A percentile compares a stretch with the other conserved stretches of the same genome.
Conservation (phyloP, 2,329 filamentous ascomycete species). For the Colletotrichum plurivorum region DNA sequence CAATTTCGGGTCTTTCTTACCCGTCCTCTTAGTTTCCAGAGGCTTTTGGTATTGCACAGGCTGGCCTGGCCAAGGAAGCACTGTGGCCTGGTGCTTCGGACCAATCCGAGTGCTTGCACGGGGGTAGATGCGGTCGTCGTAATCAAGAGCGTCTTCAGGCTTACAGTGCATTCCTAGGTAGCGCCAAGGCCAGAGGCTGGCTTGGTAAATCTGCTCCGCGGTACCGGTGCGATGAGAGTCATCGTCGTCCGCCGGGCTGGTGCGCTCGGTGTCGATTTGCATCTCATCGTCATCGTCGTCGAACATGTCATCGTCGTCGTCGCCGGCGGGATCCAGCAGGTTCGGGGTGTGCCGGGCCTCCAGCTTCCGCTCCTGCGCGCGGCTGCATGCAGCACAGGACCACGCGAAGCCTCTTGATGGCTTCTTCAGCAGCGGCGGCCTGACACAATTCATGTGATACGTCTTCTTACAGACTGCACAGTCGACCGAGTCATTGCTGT, state of each 20-base stretch:
- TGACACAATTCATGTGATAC: slow-evolving; percentile 99
- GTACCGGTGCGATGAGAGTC: slow-evolving; percentile 73
- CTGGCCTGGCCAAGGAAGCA: slow-evolving; percentile 86
- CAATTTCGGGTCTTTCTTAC: slow-evolving; percentile 82
- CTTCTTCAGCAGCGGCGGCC: slow-evolving; percentile 92
- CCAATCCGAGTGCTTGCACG: slow-evolving; percentile 93
- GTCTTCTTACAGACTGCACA: slow-evolving; percentile 95
- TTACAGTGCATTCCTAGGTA: slow-evolving; percentile 97
- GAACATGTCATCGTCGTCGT: slow-evolving; percentile 75
- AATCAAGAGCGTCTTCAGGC: slow-evolving; percentile 94
- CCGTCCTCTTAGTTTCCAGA: slow-evolving; percentile 85
- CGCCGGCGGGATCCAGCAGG: slow-evolving; percentile 75
- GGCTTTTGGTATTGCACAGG: slow-evolving; percentile 93
- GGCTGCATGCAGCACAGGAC: slow-evolving; percentile 96
- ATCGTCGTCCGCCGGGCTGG: slow-evolving; percentile 74
- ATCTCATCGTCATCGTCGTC: slow-evolving; percentile 81
- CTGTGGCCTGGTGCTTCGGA: slow-evolving; percentile 90
- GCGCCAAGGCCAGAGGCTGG: slow-evolving; percentile 95
- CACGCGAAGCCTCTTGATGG: slow-evolving; percentile 97
- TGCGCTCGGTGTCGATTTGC: slow-evolving; percentile 70
- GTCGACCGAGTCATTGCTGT: slow-evolving; percentile 92
- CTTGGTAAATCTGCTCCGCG: slow-evolving; percentile 90
- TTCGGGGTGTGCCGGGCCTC: slow-evolving; percentile 91
- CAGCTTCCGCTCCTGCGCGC: slow-evolving; percentile 92
- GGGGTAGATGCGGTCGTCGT: slow-evolving; percentile 97